Base-by-base conservation (phyloP, 2,329 filamentous ascomycete genomes). In the Ceratocystis ficicola region DNA sequence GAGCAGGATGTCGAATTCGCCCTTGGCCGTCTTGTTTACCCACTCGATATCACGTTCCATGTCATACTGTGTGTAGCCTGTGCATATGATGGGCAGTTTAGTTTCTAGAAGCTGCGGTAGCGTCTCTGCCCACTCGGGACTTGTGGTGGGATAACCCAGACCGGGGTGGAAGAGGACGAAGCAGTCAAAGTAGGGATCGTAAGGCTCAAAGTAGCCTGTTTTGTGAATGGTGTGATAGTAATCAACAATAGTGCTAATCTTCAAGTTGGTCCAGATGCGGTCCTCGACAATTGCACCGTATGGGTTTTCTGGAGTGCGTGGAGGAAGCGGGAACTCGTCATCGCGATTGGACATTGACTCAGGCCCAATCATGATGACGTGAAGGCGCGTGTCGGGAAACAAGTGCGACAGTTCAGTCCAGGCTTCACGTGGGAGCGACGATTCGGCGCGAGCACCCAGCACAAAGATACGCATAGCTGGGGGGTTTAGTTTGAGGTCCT, bases 101-200 rank as follows among this genome's bases (percentile, higher is more conserved):
- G 95, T 99, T 77, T 96, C 92, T 22, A 99, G 80, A 32, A 99
- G 82, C 72, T 91, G 81, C 1, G 94, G 94, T 6, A 99, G 77
- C 0, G 94, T 97, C 71, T 93, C 86, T 67, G 88, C 83, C 94
- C 95, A 99, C 75, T 99, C 94, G 72, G 95, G 89, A 64, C 89
- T 89, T 72, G 88, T 93, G 15, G 92, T 90, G 0, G 95, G 92
- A 75, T 99, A 94, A 12, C 94, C 95, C 20, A 99, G 82, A 7
- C 95, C 95, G 0, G 95, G 95, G 73, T 99, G 95, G 81, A 97
- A 99, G 63, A 96, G 83, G 72, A 99, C 86, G 73, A 99, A 96
- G 75, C 89, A 94, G 79, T 99, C 94, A 75, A 99, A 96, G 78
- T 99, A 99, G 0, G 94, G 94, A 73, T 99, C 94, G 73, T 95